Percentiles rank a stretch among this genome's conserved stretches.
phyloP scores from a whole-genome alignment of 2,329 filamentous ascomycete genomes.

The Hymenotorrendiella dingleyae region DNA sequence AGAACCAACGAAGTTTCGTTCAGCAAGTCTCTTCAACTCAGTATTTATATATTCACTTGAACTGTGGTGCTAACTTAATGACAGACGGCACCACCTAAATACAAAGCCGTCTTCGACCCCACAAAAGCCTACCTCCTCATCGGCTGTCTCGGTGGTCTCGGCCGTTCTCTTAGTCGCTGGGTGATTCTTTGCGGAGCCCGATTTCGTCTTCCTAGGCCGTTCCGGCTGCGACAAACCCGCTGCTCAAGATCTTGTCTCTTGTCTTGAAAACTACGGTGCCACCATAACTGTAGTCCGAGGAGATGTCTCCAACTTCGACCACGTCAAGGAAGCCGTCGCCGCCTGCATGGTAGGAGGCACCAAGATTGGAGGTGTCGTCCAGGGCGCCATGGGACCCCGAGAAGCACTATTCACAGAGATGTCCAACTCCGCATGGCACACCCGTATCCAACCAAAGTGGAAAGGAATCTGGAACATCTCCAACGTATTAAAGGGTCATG shows the following conservation, averaged over 20 bases:
- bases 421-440: conserved; percentile 1
- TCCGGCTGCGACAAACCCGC: conserved; percentile 10
- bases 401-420: conserved; percentile 3
- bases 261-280: conserved; percentile 17
- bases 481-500: conserved; percentile 8
- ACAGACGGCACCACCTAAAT: conserved; percentile 1
- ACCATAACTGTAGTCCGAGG: conserved; percentile 1
- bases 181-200: conserved; percentile 11
- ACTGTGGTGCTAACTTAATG: too few relatives aligned
- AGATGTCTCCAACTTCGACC: background rate
- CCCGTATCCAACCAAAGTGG: conserved; percentile 2
- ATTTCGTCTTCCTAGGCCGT: conserved; percentile 12
- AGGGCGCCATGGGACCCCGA: conserved; percentile 18
- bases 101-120: conserved; percentile 1
- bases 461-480: conserved; percentile 9
- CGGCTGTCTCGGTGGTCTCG: conserved; percentile 16
- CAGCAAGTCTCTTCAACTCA: too few relatives aligned
- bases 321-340: conserved; percentile 2
- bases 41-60: too few relatives aligned
- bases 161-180: conserved; percentile 11
- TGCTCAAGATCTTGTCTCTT: conserved; percentile 22
- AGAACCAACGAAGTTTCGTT: too few relatives aligned
- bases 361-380: conserved; percentile 17
- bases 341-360: background rate
- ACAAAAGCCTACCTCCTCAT: conserved; percentile 12